Evolutionary conservation across 805 yeast genomes (phyloP).

Genomic region (Kluyveromyces siamensis): DNA sequence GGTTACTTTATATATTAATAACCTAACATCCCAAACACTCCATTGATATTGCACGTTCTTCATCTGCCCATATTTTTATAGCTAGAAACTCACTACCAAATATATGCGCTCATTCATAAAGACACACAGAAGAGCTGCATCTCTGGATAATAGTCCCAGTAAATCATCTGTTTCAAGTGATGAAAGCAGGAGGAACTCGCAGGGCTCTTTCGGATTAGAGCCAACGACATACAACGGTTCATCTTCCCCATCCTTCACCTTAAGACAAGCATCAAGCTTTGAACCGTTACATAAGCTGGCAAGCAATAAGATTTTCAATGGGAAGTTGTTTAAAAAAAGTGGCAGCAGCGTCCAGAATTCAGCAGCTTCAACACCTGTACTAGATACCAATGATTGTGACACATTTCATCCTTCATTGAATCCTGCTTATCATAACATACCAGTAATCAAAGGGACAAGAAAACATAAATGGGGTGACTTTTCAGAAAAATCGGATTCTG

Average conservation of each 20-base stretch:
- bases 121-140: slow-evolving; percentile 30
- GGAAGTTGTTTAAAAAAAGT: slow-evolving; percentile 22
- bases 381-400: background rate
- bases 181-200: slow-evolving; percentile 1
- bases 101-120: slow-evolving; percentile 33
- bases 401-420: background rate
- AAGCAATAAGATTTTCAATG: slow-evolving; percentile 19
- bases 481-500: slow-evolving; percentile 13
- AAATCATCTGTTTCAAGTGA: background rate
- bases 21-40: too few relatives aligned
- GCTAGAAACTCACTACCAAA: background rate
- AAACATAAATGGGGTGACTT: slow-evolving; percentile 41
- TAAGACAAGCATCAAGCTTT: slow-evolving; percentile 17
- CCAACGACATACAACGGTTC: slow-evolving; percentile 6
- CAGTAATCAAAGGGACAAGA: slow-evolving; percentile 38
- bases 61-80: background rate
- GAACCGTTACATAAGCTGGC: slow-evolving; percentile 24
- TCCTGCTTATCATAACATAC: slow-evolving; percentile 4
- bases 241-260: slow-evolving; percentile 9
- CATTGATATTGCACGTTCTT: background rate
- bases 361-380: background rate
- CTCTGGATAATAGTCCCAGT: slow-evolving; percentile 20
- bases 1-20: too few relatives aligned
- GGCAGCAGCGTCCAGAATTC: background rate
- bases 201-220: slow-evolving; percentile 4